Evolutionary conservation across 257 asterid genomes (phyloP).

Genomic region (Leonotis leonurus): DNA sequence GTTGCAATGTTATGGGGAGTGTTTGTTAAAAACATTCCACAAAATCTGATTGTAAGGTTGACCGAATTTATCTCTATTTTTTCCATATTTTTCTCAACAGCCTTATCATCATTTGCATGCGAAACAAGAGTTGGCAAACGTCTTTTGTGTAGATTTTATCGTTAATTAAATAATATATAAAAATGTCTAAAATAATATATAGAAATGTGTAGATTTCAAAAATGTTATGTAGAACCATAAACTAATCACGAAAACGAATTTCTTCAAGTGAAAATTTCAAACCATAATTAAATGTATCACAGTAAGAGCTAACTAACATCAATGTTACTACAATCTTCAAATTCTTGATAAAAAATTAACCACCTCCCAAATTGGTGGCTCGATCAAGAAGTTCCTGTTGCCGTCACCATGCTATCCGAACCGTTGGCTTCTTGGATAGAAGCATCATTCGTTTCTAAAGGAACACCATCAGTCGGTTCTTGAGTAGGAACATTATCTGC

Average conservation of each 20-base stretch:
- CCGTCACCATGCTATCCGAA: conserved; percentile 12
- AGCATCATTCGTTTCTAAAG: conserved; percentile 14
- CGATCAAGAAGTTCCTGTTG: conserved; percentile 19
- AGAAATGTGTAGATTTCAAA: neutral
- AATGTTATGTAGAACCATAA: neutral
- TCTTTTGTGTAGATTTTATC: too few species aligned
- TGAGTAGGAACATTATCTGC: conserved; percentile 16
- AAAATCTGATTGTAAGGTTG: too few species aligned
- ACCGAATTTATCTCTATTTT: too few species aligned
- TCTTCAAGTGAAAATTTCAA: too few species aligned
- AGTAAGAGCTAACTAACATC: neutral
- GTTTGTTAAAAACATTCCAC: too few species aligned
- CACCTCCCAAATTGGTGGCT: conserved; percentile 13
- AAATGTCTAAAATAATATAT: too few species aligned
- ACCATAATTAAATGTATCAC: neutral
- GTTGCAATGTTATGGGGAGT: too few species aligned
- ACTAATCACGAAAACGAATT: neutral
- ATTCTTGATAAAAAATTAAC: neutral
- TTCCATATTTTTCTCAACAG: too few species aligned
- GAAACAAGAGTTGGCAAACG: too few species aligned
- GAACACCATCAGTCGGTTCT: conserved; percentile 18
- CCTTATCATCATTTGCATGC: too few species aligned
- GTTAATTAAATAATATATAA: too few species aligned
- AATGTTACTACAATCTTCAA: neutral
- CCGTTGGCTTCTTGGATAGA: neutral